These are phyloP conservation scores for Domatiomyces catenatus DNA, from an alignment of 2,329 filamentous ascomycete species.

Conservation along the genomic window DNA sequence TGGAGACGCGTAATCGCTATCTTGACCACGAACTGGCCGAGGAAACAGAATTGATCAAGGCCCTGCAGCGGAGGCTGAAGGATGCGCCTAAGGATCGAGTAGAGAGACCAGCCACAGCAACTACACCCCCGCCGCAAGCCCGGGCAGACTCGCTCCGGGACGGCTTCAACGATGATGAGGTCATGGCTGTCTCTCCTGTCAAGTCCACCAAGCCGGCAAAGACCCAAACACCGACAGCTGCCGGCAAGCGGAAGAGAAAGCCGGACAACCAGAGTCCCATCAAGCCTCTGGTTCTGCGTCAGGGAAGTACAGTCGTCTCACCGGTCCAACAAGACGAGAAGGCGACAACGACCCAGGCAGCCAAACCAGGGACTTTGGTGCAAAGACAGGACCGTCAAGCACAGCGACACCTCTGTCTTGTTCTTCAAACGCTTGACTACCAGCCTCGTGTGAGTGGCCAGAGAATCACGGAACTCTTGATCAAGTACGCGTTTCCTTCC, in stretches of 20 bases:
- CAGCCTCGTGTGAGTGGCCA: conserved; percentile 33
- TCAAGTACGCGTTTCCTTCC: conserved; percentile 39
- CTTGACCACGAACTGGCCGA: conserved; percentile 45
- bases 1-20: conserved; percentile 45
- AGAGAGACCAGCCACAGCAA: conserved; percentile 22
- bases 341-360: conserved; percentile 17
- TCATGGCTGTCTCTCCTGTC: conserved; percentile 40
- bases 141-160: conserved; percentile 36
- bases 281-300: conserved; percentile 24
- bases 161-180: conserved; percentile 49
- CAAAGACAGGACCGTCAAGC: conserved; percentile 13
- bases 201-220: conserved; percentile 34
- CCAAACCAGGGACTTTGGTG: conserved; percentile 3
- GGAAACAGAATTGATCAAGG: conserved; percentile 35
- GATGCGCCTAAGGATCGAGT: conserved; percentile 13
- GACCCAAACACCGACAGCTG: conserved; percentile 38
- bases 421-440: conserved; percentile 43
- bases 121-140: conserved; percentile 35
- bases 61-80: conserved; percentile 25
- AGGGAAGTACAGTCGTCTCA: conserved; percentile 8
- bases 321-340: conserved; percentile 10
- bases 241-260: conserved; percentile 43
- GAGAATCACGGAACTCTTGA: conserved; percentile 40
- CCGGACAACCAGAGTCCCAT: conserved; percentile 38
- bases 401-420: conserved; percentile 24